These are phyloP conservation scores for Fragosphaeria purpurea DNA, from an alignment of 2,329 filamentous ascomycete species.

Conservation along the genomic window DNA sequence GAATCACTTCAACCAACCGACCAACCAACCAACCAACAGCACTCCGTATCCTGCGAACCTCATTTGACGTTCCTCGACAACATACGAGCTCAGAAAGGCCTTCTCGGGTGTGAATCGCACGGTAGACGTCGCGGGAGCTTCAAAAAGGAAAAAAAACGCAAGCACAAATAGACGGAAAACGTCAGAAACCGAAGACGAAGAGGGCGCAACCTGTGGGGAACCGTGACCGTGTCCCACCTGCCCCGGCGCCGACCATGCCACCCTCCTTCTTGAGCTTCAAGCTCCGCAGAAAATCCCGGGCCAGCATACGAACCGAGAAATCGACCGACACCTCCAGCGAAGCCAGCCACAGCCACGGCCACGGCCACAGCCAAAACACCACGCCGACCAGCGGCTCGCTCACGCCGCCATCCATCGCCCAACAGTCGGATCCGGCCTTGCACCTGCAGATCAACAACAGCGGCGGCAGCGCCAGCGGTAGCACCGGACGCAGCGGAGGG, in stretches of 20 bases:
- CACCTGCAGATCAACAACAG: conserved; percentile 50
- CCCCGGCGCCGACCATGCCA: conserved; percentile 32
- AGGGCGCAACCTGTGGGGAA: no score
- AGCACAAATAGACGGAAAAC: not conserved
- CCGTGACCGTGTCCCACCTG: not conserved
- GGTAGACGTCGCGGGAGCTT: not conserved
- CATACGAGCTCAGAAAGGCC: no score
- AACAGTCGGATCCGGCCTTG: conserved; percentile 55
- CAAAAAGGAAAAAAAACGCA: not conserved
- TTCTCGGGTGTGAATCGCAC: not conserved
- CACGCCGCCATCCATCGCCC: conserved; percentile 64
- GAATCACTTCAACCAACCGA: no score
- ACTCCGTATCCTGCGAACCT: no score
- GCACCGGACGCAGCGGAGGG: no score
- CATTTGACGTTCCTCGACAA: no score
- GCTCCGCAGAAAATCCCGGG: conserved; percentile 65
- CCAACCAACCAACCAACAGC: no score
- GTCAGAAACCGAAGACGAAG: not conserved
- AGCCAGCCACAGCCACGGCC: conserved; percentile 45
- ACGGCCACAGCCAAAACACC: conserved; percentile 46
- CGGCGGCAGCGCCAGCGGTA: not conserved
- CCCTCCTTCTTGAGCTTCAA: conserved; percentile 58
- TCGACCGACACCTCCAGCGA: conserved; percentile 53
- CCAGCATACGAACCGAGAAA: conserved; percentile 58
- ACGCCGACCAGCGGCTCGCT: conserved; percentile 58